A percentile compares a stretch with the other conserved stretches of the same genome.
Evolutionary conservation across 495 filamentous ascomycete species (phyloP).

Genomic region (Cladorrhinum samala): DNA sequence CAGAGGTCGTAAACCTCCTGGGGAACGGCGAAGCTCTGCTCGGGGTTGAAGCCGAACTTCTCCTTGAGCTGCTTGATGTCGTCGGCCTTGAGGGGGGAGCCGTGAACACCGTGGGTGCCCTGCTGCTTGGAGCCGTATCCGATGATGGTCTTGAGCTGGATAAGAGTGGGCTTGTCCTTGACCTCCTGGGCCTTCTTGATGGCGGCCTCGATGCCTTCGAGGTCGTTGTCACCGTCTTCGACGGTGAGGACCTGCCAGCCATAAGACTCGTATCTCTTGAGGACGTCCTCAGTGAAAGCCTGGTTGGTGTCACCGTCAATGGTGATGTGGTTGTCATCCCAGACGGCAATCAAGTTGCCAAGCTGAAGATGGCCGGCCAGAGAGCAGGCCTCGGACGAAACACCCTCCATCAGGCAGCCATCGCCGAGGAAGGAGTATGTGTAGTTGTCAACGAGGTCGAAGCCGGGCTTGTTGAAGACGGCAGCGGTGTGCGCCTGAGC

Average conservation of each 20-base stretch:
- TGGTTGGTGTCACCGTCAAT: constrained; percentile 88
- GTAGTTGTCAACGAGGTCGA: constrained; percentile 88
- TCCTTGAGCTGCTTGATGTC: constrained; percentile 87
- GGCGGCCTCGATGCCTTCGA: constrained; percentile 80
- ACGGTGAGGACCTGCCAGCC: constrained; percentile 92
- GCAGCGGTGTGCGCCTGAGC: constrained; percentile 86
- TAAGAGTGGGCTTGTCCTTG: constrained; percentile 93
- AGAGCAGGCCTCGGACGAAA: constrained; percentile 88
- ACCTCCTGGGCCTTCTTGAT: constrained; percentile 78
- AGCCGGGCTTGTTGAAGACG: constrained; percentile 95
- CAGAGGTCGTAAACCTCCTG: constrained; percentile 93
- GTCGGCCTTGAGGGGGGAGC: constrained; percentile 87
- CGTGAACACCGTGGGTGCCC: constrained; percentile 93
- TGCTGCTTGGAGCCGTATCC: constrained; percentile 91
- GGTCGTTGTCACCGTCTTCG: constrained; percentile 84
- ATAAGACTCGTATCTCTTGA: constrained; percentile 93
- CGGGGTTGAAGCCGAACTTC: constrained; percentile 93
- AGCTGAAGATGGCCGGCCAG: constrained; percentile 93
- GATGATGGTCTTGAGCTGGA: constrained; percentile 97
- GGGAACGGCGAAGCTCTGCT: constrained; percentile 88
- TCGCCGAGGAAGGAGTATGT: constrained; percentile 96
- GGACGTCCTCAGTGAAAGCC: constrained; percentile 95
- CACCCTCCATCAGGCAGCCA: constrained; percentile 97
- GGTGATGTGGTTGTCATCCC: constrained; percentile 97
- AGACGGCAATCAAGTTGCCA: constrained; percentile 93